Base-by-base conservation (phyloP, 257 asterid species). In the Jaltomata sinuosa region DNA sequence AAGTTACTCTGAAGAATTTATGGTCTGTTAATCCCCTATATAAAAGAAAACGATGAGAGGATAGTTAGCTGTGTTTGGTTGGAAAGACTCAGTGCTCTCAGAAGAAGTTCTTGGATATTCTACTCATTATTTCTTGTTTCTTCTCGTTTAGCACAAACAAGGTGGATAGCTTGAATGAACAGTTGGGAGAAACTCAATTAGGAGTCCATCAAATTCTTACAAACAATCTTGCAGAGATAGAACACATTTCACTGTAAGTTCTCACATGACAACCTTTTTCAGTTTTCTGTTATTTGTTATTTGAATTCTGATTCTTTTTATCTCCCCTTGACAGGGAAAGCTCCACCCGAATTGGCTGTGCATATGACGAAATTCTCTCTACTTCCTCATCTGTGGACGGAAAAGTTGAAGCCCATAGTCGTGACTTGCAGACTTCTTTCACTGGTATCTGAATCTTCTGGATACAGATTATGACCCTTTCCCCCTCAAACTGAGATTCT, bases 231-330 rank as follows among this genome's bases (percentile, higher is more conserved):
- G 52, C 64, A 38, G 90, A 90, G 83, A 84, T 87, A 29, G 90
- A 86, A 82, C 90, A 91, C 31, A 85, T 59, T 53, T 86, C 88
- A 50, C 84, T 8, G 98, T 94, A 85, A 86, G 98, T 89, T 84
- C 12, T 16, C 72, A 82, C 31, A 83, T n/a, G 55, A n/a, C 84
- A 64, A 79, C 55, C 65, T 36, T 38, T 42, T 84, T 85, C 4
- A 31, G 34, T 79, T 50, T 71, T 42, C 47, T 54, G 55, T 38
- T 34, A 22, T 8, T 79, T 65, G 45, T 62, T 47, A 36, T 16
- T 25, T 65, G 64, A 11, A 11, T 83, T 49, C 85, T 45, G 4
- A 50, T 72, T 61, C 69, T 81, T 72, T 12, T 18, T 8, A 21
- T 83, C 32, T 64, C 76, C 80, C 79, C 77, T 76, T 85, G 68